These are phyloP conservation scores for Debaryomyces psychrophilus DNA, from an alignment of 1,139 yeast genomes.

Conservation along the genomic window DNA sequence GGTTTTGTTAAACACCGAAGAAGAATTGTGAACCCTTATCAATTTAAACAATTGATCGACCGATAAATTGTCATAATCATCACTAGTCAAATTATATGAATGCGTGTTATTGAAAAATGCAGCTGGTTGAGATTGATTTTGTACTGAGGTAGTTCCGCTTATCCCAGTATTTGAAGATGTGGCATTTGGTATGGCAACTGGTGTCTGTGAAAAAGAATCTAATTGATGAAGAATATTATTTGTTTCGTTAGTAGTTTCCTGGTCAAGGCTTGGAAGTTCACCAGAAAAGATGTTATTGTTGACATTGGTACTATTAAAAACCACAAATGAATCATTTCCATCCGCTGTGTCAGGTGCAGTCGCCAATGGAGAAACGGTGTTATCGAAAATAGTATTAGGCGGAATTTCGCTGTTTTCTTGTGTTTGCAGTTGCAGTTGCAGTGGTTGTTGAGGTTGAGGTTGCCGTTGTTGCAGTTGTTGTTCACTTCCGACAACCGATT, in stretches of 20 bases:
- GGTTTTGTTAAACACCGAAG: constrained; percentile 4
- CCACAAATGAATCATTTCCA: constrained; percentile 6
- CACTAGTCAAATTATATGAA: constrained; percentile 36
- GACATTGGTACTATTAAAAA: constrained; percentile 4
- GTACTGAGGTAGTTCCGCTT: constrained; percentile 16
- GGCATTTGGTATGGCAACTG: constrained; percentile 7
- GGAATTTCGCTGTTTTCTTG: constrained; percentile 3
- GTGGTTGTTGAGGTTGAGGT: constrained; percentile 11
- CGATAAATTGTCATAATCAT: constrained; percentile 43
- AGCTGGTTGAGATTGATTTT: constrained; percentile 13
- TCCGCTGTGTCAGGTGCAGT: constrained; percentile 9
- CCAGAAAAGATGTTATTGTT: constrained; percentile 3
- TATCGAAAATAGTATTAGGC: constrained; percentile 3
- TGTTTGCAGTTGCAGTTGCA: constrained; percentile 9
- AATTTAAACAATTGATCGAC: constrained; percentile 45
- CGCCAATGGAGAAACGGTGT: constrained; percentile 4
- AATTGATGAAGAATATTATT: constrained; percentile 6
- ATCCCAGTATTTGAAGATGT: constrained; percentile 20
- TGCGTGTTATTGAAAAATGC: constrained; percentile 26
- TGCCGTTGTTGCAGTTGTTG: constrained; percentile 14
- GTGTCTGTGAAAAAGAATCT: constrained; percentile 9
- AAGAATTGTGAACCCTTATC: constrained; percentile 21
- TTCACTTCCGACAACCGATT: constrained; percentile 1
- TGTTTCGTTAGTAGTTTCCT: constrained; percentile 6
- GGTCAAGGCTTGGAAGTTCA: constrained; percentile 6